Percentiles rank a stretch among this genome's conserved stretches.
phyloP scores from a whole-genome alignment of 73 alveolate species.

The Blepharisma japonicum region DNA sequence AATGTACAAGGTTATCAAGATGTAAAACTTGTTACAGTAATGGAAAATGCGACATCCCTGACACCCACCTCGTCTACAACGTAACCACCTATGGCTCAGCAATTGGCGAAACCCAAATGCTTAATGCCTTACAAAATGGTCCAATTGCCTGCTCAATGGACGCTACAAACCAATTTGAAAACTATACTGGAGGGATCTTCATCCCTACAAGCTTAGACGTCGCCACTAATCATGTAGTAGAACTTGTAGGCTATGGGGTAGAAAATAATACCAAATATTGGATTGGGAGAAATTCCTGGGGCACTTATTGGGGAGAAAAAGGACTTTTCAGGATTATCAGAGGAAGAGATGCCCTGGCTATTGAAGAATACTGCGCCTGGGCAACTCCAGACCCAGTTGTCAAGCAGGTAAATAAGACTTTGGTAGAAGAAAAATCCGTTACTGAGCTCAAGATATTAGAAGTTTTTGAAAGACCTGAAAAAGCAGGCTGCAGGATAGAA shows the following conservation, averaged over 20 bases:
- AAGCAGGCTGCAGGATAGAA: too few species aligned
- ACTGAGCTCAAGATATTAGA: too few species aligned
- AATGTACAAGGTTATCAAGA: constrained; percentile 48
- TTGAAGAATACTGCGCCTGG: constrained; percentile 58
- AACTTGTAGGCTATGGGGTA: constrained; percentile 86
- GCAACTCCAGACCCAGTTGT: constrained; percentile 40
- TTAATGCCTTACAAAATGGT: constrained; percentile 81
- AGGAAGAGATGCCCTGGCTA: constrained; percentile 58
- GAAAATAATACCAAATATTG: constrained; percentile 74
- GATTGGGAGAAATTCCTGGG: constrained; percentile 91
- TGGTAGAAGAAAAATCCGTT: too few species aligned
- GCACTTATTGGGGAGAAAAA: constrained; percentile 91
- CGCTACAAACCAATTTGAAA: constrained; percentile 54
- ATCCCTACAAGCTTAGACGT: constrained; percentile 32
- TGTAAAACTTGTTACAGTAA: constrained; percentile 68
- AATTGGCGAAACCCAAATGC: constrained; percentile 82
- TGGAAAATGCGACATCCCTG: constrained; percentile 58
- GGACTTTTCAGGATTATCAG: constrained; percentile 85
- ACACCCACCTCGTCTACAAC: constrained; percentile 44
- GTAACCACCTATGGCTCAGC: constrained; percentile 53
- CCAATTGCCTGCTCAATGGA: constrained; percentile 87
- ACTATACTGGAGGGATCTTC: constrained; percentile 79
- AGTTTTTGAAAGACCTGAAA: too few species aligned
- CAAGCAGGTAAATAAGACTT: constrained; percentile 32
- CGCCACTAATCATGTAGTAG: constrained; percentile 65